Evolutionary conservation across 352 stramenopile species (phyloP), one percentile per base, ranked within the genome.

Genomic region (Globisporangium spiculum): DNA sequence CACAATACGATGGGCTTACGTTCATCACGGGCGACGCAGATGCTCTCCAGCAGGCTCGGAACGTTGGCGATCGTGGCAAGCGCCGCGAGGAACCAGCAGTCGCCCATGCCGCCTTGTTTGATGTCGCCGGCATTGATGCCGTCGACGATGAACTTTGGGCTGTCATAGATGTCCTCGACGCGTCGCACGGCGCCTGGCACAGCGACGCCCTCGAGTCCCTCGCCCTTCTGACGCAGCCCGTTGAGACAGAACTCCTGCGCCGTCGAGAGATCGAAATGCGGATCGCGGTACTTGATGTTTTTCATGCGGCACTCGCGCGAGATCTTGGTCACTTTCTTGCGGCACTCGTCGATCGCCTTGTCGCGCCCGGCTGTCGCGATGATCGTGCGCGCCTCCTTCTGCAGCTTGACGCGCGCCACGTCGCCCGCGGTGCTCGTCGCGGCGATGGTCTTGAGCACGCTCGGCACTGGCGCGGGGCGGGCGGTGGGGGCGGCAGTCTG

Each of bases 71-170:
- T 83, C 58, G 84, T 84, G 18, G 86, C 83, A 66, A 93, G 75
- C 32, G 86, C 86, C 12, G 86, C 81, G 22, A 96, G 75, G 48
- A 96, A 79, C 88, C 88, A 96, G 74, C 88, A 96, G 70, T 96
- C 85, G 20, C 88, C 88, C 26, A 87, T 74, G 16, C 67, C 75
- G 46, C 88, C 88, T 66, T 96, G 88, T 62, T 87, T 81, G 60
- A 94, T 77, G 71, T 96, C 88, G 57, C 65, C 66, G 3, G 84
- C 76, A 62, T 85, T 80, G 55, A 96, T 84, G 54, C 77, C 76
- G 41, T 84, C 76, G 30, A 80, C 76, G 56, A 79, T 78, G 67
- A 84, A 84, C 58, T 72, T 72, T 18, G 76, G 76, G 20, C 74
- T 10, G 53, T 84, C 73, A 48, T 69, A 84, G 55, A 84, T 71